Evolutionary conservation across 2,329 filamentous ascomycete genomes (phyloP).

Genomic region (Phialophora macrospora): DNA sequence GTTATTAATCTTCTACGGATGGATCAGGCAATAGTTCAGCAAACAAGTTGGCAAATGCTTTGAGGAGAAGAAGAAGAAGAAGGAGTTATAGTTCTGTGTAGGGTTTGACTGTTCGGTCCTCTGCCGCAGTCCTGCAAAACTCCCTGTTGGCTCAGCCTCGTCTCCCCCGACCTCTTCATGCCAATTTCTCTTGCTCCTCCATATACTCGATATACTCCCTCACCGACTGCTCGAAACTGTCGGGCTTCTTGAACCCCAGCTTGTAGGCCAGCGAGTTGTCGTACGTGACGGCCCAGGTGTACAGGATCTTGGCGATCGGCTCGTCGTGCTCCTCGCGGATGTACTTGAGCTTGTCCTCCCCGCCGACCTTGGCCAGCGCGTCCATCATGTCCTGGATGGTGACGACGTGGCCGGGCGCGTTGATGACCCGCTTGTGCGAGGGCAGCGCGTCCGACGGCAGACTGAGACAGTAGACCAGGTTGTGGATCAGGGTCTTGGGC

Average conservation of each 20-base stretch:
- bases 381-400: constrained; percentile 63
- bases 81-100: not conserved
- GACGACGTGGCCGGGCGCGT: constrained; percentile 60
- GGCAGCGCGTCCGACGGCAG: constrained; percentile 50
- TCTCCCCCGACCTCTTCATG: not conserved
- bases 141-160: constrained; percentile 1
- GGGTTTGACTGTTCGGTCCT: too few relatives aligned
- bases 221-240: constrained; percentile 60
- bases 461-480: constrained; percentile 57
- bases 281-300: constrained; percentile 62
- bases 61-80: not conserved
- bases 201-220: constrained; percentile 58
- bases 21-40: not conserved
- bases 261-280: constrained; percentile 58
- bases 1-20: not conserved
- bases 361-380: constrained; percentile 60
- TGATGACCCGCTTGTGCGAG: constrained; percentile 57
- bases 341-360: constrained; percentile 56
- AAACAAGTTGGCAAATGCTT: not conserved
- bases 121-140: not conserved
- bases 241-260: constrained; percentile 59
- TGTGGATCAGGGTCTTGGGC: constrained; percentile 59
- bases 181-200: constrained; percentile 34
- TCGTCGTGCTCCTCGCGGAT: constrained; percentile 59
- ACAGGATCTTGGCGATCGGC: constrained; percentile 58